These are phyloP conservation scores for Paraphoma chrysanthemicola DNA, from an alignment of 2,329 filamentous ascomycete species.

Conservation along the genomic window DNA sequence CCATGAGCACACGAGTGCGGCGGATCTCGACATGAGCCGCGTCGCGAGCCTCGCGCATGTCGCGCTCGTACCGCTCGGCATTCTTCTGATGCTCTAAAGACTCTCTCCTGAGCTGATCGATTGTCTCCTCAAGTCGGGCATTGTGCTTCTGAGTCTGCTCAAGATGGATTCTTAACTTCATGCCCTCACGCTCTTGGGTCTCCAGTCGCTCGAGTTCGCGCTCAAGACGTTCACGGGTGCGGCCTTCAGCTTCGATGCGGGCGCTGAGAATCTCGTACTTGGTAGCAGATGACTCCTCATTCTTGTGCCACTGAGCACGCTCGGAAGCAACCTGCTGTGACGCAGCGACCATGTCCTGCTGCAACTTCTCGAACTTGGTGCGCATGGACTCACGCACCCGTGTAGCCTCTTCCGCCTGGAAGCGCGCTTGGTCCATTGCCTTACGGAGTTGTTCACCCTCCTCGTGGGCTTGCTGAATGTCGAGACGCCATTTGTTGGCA, in stretches of 20 bases:
- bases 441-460: conserved; percentile 73
- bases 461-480: conserved; percentile 60
- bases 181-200: conserved; percentile 72
- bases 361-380: conserved; percentile 81
- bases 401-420: conserved; percentile 85
- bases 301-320: conserved; percentile 78
- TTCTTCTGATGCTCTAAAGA: conserved; percentile 76
- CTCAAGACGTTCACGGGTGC: conserved; percentile 54
- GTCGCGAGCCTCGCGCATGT: conserved; percentile 84
- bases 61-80: conserved; percentile 74
- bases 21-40: conserved; percentile 80
- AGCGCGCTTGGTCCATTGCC: conserved; percentile 74
- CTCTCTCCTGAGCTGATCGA: conserved; percentile 64
- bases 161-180: conserved; percentile 80
- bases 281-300: conserved; percentile 63
- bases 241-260: conserved; percentile 55
- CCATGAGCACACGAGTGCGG: conserved; percentile 77
- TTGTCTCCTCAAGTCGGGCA: conserved; percentile 69
- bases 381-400: conserved; percentile 84
- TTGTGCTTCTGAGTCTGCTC: conserved; percentile 63
- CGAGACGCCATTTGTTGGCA: conserved; percentile 64
- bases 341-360: conserved; percentile 83
- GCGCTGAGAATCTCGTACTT: conserved; percentile 63
- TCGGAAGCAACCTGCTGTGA: conserved; percentile 83
- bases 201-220: conserved; percentile 55